Conservation (phyloP, 2,329 filamentous ascomycete species). For the Pseudogymnoascus sp. region DNA sequence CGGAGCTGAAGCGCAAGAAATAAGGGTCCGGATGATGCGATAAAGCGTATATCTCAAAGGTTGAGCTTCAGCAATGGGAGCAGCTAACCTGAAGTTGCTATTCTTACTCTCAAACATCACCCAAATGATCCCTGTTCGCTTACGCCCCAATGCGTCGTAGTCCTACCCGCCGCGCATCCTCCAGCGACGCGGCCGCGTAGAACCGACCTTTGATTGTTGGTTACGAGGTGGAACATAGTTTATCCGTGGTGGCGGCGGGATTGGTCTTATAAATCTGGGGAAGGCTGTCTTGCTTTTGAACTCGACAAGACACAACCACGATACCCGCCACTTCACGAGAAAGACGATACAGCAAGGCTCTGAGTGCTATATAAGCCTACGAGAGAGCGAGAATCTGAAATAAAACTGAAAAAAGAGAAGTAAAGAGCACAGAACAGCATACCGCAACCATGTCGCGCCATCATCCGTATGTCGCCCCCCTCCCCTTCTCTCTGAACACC, state of each 20-base stretch:
- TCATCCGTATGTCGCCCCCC: conserved; percentile 61
- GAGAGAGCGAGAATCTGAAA: not conserved
- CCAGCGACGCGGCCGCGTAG: not conserved
- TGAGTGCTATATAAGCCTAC: not conserved
- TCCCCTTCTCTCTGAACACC: not conserved
- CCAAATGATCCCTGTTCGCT: conserved; percentile 6
- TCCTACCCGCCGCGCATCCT: not conserved
- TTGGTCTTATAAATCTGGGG: conserved; percentile 9
- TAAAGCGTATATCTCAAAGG: not conserved
- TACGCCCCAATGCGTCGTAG: conserved; percentile 1
- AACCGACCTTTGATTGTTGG: not conserved
- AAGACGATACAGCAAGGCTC: not conserved
- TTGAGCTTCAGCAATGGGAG: not conserved
- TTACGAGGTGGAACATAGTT: not conserved
- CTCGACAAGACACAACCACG: not conserved
- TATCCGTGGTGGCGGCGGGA: not conserved
- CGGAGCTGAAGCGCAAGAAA: not conserved
- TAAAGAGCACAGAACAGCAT: not conserved
- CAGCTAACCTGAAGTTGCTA: conserved; percentile 1
- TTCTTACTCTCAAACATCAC: conserved; percentile 5
- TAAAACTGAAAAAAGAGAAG: not conserved
- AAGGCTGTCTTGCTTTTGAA: conserved; percentile 5
- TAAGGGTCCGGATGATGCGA: not conserved
- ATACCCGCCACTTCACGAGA: not conserved
- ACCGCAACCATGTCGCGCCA: conserved; percentile 70